These are phyloP conservation scores for Dendrobium officinale DNA, from an alignment of 106 monocot genomes.

Conservation along the genomic window DNA sequence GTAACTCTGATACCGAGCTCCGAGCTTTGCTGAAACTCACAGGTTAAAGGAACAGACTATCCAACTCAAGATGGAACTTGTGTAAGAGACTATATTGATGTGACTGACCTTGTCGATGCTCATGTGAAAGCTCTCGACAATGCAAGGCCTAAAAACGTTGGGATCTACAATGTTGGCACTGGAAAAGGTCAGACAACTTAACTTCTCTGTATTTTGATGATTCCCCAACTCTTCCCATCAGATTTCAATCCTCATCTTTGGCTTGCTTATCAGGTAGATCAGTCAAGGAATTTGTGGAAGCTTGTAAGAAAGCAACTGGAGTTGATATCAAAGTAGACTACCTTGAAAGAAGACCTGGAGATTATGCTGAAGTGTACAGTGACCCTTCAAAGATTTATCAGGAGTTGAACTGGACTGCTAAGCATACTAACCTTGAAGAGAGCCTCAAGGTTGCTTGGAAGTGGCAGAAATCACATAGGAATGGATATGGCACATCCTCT, in stretches of 20 bases:
- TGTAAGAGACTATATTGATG: slow-evolving; percentile 35
- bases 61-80: slow-evolving; percentile 28
- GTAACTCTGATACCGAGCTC: background rate
- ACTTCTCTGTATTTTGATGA: background rate
- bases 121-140: slow-evolving; percentile 33
- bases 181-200: slow-evolving; percentile 19
- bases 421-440: slow-evolving; percentile 9
- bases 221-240: background rate
- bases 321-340: slow-evolving; percentile 15
- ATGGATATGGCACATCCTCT: slow-evolving; percentile 2
- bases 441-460: slow-evolving; percentile 18
- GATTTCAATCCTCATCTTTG: background rate
- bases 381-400: slow-evolving; percentile 15
- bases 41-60: slow-evolving; percentile 40
- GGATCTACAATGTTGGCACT: slow-evolving; percentile 36
- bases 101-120: slow-evolving; percentile 34
- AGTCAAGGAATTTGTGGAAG: slow-evolving; percentile 19
- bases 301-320: slow-evolving; percentile 24
- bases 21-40: background rate
- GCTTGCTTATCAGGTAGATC: slow-evolving; percentile 17
- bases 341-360: slow-evolving; percentile 12
- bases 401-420: slow-evolving; percentile 15
- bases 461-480: slow-evolving; percentile 18
- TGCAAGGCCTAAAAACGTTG: slow-evolving; percentile 21
- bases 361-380: slow-evolving; percentile 23